phyloP scores from a whole-genome alignment of 306 rosid species.

The Biancaea sappan region DNA sequence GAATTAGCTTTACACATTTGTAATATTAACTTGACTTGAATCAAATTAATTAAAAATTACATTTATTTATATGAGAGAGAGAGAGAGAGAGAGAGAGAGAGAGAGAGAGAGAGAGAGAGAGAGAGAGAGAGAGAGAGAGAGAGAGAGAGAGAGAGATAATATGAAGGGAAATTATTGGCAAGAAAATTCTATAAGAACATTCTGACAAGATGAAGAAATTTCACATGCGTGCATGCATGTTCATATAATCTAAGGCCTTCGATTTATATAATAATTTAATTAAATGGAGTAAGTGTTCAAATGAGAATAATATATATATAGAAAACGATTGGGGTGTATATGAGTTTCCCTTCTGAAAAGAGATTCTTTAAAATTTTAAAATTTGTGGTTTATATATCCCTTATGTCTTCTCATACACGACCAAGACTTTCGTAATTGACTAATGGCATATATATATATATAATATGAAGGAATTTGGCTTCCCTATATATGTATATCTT shows the following conservation, averaged over 20 bases:
- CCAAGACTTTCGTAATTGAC: conserved; percentile 2
- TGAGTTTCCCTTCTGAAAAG: not conserved
- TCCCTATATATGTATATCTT: not conserved
- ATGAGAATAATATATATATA: not conserved
- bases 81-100: no score
- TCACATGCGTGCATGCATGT: conserved; percentile 5
- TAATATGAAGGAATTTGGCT: not conserved
- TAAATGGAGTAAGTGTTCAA: not conserved
- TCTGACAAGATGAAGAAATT: conserved; percentile 8
- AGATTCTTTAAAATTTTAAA: conserved; percentile 13
- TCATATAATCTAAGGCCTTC: conserved; percentile 13
- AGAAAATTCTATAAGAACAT: not conserved
- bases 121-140: no score
- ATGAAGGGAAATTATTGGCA: not conserved
- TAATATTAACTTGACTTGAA: no score
- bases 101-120: no score
- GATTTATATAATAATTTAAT: conserved; percentile 2
- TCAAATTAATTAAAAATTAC: no score
- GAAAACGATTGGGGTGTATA: not conserved
- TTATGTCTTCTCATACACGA: not conserved
- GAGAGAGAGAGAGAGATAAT: no score
- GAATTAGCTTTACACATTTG: no score
- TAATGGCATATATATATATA: not conserved
- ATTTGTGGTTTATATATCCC: not conserved
- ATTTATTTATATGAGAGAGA: no score